Base-by-base conservation (phyloP, 2,329 filamentous ascomycete genomes). In the Fusarium begoniae region DNA sequence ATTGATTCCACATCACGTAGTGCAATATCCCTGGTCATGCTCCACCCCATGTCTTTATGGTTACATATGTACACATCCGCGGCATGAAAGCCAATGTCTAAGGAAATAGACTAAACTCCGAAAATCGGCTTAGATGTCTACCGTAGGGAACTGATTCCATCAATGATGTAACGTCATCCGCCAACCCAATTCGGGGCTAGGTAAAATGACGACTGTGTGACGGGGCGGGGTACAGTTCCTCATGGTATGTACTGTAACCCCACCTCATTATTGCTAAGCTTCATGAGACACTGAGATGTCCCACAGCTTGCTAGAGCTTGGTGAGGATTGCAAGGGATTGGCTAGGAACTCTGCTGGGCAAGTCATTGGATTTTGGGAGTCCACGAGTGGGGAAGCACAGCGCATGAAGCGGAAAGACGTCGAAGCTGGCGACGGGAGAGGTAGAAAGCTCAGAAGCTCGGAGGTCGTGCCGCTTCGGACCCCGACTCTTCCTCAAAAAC, bases 121-220 rank as follows among this genome's bases (percentile, higher is more conserved):
- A 78, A 56, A 30, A 72, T 75, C 68, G 73, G 66, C 69, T 63
- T 54, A 50, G 43, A 32, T 26, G n/a, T 53, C 32, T 30, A n/a
- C 13, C 26, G 38, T 24, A 26, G 38, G 6, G 41, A 50, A 50
- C 55, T 51, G 38, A 55, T 60, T 53, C 35, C 43, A 37, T 50
- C 30, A 66, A 78, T 79, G 77, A 79, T 78, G 77, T 70, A 78
- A 77, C 75, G 26, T 68, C 35, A 77, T 77, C 75, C 72, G 74
- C 77, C 77, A 77, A 73, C 60, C 54, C 65, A 44, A 55, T 72
- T 65, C 54, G 56, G 53, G 64, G 48, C 51, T 54, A 72, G 72
- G 10, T 22, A 22, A 53, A 68, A 78, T 78, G 77, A 79, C 75
- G 75, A 74, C 67, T 76, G 59, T 51, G 37, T 64, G 61, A 58